Conservation (phyloP, 768 basidiomycete genomes). For the Antrodiella citrinella region DNA sequence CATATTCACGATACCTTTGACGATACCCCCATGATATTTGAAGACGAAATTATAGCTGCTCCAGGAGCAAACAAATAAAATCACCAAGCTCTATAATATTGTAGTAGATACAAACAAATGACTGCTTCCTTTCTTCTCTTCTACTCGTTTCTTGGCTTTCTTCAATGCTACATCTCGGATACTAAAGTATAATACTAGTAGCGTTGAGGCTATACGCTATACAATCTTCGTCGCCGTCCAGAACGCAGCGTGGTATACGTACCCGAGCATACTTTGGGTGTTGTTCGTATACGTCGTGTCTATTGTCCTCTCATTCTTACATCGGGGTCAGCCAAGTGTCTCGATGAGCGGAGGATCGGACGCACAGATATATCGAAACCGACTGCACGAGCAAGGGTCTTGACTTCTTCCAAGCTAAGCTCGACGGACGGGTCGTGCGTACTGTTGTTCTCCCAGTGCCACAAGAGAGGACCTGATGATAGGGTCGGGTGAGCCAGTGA, state of each 20-base stretch:
- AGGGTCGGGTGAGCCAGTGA: not conserved
- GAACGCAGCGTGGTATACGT: constrained; percentile 78
- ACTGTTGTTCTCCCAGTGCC: constrained; percentile 93
- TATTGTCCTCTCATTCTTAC: constrained; percentile 71
- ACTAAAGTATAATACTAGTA: too few relatives aligned
- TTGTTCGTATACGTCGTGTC: constrained; percentile 86
- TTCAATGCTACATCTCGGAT: not conserved
- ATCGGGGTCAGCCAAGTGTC: not conserved
- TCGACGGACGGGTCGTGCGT: constrained; percentile 80
- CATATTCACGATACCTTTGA: too few relatives aligned
- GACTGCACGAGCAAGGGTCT: constrained; percentile 56
- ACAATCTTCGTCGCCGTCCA: constrained; percentile 61
- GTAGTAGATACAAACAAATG: not conserved
- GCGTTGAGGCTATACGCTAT: too few relatives aligned
- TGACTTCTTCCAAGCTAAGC: constrained; percentile 85
- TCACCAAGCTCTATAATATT: not conserved
- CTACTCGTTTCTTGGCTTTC: not conserved
- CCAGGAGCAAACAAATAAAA: not conserved
- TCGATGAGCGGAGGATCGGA: constrained; percentile 7
- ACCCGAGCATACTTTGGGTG: constrained; percentile 70
- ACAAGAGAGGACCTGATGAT: constrained; percentile 72
- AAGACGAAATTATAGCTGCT: too few relatives aligned
- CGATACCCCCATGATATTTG: too few relatives aligned
- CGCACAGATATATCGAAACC: constrained; percentile 80
- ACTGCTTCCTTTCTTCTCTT: not conserved